Conservation (phyloP, 768 basidiomycete genomes). For the Tephrocybe sp. region DNA sequence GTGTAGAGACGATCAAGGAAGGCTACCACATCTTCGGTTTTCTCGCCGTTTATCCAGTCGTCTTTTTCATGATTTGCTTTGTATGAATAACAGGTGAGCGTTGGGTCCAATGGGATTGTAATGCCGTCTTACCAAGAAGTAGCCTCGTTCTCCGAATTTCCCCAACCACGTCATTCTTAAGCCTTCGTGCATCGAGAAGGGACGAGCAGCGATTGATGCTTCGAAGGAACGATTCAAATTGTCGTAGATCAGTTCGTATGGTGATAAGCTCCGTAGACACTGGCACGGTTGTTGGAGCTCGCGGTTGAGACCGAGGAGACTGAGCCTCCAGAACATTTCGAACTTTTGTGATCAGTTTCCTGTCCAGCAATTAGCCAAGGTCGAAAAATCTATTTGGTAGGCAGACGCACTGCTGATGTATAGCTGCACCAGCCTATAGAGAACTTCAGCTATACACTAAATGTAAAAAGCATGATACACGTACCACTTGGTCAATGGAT, state of each 20-base stretch:
- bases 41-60: conserved; percentile 86
- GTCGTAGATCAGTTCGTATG: conserved; percentile 73
- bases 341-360: conserved; percentile 85
- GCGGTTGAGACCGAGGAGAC: conserved; percentile 54
- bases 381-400: neutral
- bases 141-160: conserved; percentile 84
- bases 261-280: conserved; percentile 72
- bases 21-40: conserved; percentile 80
- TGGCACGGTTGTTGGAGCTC: conserved; percentile 35
- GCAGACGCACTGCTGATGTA: conserved; percentile 45
- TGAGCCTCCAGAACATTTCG: conserved; percentile 83
- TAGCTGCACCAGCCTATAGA: conserved; percentile 48
- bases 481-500: conserved; percentile 86
- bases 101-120: neutral
- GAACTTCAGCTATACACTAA: neutral
- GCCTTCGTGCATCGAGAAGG: conserved; percentile 81
- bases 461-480: conserved; percentile 26
- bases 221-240: conserved; percentile 89
- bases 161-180: conserved; percentile 91
- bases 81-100: neutral
- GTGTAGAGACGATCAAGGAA: conserved; percentile 88
- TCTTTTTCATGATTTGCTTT: conserved; percentile 84
- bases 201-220: conserved; percentile 83
- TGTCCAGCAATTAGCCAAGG: conserved; percentile 26
- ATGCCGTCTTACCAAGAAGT: conserved; percentile 57